Conservation (phyloP, 176 grass and related monocot genomes). For the Raddia distichophylla region DNA sequence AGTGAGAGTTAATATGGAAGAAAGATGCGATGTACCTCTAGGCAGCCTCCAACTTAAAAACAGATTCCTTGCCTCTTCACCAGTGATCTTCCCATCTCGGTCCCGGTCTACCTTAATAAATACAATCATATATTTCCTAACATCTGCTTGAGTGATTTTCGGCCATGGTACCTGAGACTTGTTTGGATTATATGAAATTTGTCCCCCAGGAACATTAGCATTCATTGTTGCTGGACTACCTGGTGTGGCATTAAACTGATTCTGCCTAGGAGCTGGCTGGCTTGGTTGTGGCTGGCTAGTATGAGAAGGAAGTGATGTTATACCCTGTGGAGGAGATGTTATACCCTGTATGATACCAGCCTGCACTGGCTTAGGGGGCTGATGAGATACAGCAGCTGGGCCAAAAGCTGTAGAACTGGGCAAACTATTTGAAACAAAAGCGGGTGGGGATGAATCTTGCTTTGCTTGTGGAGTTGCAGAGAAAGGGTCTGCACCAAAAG, state of each 20-base stretch:
- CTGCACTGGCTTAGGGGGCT: constrained; percentile 53
- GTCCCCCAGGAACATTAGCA: constrained; percentile 54
- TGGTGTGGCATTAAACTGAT: constrained; percentile 50
- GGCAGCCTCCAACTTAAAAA: constrained; percentile 98
- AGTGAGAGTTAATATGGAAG: constrained; percentile 16
- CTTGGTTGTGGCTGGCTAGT: constrained; percentile 47
- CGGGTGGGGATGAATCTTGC: constrained; percentile 50
- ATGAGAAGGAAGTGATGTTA: constrained; percentile 45
- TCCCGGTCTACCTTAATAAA: constrained; percentile 98
- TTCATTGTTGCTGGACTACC: constrained; percentile 39
- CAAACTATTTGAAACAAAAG: constrained; percentile 46
- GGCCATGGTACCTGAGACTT: constrained; percentile 74
- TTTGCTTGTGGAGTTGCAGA: constrained; percentile 51
- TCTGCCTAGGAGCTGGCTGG: constrained; percentile 50
- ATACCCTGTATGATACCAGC: constrained; percentile 47
- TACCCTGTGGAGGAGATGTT: constrained; percentile 42
- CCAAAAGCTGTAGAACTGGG: constrained; percentile 43
- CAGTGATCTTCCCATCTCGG: constrained; percentile 96
- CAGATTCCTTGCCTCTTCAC: constrained; percentile 93
- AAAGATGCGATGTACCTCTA: constrained; percentile 66
- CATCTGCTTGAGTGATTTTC: constrained; percentile 86
- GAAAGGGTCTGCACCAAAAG: constrained; percentile 53
- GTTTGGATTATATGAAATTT: constrained; percentile 49
- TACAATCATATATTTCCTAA: constrained; percentile 86
- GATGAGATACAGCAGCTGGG: constrained; percentile 49